Evolutionary conservation across 495 filamentous ascomycete genomes (phyloP), one percentile per base, ranked within the genome.

Genomic region (Annulohypoxylon nitens): DNA sequence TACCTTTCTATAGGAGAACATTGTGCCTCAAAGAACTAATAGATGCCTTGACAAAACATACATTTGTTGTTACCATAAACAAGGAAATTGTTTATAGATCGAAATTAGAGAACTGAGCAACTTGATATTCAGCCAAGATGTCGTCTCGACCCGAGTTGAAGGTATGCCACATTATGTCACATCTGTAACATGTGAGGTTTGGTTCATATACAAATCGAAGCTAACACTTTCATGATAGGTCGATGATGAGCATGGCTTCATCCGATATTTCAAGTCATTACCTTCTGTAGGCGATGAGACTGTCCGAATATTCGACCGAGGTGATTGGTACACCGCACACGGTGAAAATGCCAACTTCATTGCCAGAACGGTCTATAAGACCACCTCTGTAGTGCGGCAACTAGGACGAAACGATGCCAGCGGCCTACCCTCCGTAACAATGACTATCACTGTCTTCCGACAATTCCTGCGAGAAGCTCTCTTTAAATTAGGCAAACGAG

Each of bases 161-260:
- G 88, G 93, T 93, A 82, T 68, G 67, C 30, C 41, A 11, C 37
- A 20, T 20, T 30, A 30, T 30, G 30, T 30, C 30, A 30, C 30
- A 30, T 93, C 82, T 68, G 67, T 33, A 41, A 11, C 37, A 20
- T 20, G 34, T 34, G 11, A 23, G 8, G 2, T 26, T 4, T 14
- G 57, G 16, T 18, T 57, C 33, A 34, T 30, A 60, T 62, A 20
- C n/a, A 43, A 48, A 26, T 16, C 33, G 58, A 39, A 45, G 18
- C 60, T 50, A 34, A 64, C 48, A 36, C 9, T 33, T 58, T 34
- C 18, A 18, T n/a, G 58, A 58, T 23, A 97, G 93, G 92, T 98
- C 73, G 96, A 99, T 75, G 96, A 99, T 79, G 96, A 99, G 86
- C 89, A 89, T 77, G 93, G 95, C 69, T 98, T 99, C 84, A 98